These are phyloP conservation scores for Rhododendron vialii DNA, from an alignment of 148 eudicot genomes.

Conservation along the genomic window DNA sequence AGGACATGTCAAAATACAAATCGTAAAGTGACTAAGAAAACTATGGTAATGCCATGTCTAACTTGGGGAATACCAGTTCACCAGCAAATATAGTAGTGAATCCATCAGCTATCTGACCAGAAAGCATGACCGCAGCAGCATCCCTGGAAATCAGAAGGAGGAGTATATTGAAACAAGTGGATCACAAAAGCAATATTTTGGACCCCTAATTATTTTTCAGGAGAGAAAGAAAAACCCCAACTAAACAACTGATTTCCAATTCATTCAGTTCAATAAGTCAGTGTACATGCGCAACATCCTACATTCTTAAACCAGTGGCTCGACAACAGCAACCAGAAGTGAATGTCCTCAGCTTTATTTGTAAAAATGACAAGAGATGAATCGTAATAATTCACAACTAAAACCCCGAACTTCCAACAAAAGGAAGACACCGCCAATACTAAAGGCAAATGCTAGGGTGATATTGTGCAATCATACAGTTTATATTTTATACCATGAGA, in stretches of 20 bases:
- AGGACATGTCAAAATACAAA: neutral
- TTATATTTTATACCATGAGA: neutral
- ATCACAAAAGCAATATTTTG: neutral
- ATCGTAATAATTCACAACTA: neutral
- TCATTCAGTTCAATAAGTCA: neutral
- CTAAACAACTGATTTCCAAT: neutral
- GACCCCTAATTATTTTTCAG: slow-evolving; percentile 1
- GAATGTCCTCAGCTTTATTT: neutral
- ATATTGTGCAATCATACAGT: neutral
- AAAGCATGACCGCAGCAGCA: slow-evolving; percentile 87
- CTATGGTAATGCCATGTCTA: neutral
- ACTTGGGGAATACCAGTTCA: slow-evolving; percentile 62
- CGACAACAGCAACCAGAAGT: neutral
- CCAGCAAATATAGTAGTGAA: slow-evolving; percentile 76
- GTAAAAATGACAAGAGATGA: neutral
- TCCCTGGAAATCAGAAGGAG: slow-evolving; percentile 35
- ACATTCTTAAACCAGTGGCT: neutral
- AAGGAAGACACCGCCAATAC: neutral
- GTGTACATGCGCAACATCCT: neutral
- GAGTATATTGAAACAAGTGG: neutral
- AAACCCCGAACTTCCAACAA: neutral
- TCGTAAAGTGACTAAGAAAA: neutral
- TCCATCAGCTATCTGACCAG: slow-evolving; percentile 93
- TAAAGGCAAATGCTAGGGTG: neutral
- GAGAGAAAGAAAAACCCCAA: neutral